Base-by-base conservation (phyloP, 768 basidiomycete genomes). In the Pisolithus albus region DNA sequence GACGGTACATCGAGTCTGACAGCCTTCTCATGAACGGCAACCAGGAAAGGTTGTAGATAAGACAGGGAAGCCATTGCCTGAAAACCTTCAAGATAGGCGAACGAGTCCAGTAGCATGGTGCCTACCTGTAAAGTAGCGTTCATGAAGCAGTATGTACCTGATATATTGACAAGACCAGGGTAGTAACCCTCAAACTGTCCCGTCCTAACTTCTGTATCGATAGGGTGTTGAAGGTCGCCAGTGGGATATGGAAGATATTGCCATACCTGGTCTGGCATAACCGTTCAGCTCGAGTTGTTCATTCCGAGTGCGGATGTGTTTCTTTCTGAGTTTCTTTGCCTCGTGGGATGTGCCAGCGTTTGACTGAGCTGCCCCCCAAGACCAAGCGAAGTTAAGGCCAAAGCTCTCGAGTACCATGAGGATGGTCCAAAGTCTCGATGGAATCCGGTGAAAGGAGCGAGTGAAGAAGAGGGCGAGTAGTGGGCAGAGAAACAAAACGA, bases 91-190 rank as follows among this genome's bases (percentile, higher is more conserved):
- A 60, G 37, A 66, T 58, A 53, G 47, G 60, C 47, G 43, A 44
- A 32, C 30, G 40, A 47, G 49, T 52, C 16, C 41, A 24, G 26
- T 46, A 45, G 47, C 45, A 26, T 15, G 28, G 47, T 57, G 62
- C 64, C 64, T 60, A 80, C 90, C 80, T 97, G 95, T 9, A 97
- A 73, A 3, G 92, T 92, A 11, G 95, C 93, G 65, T 98, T 95
- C 84, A 97, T 89, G 74, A 96, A 98, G 64, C 95, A 97, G 57
- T 95, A 89, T 47, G 92, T 95, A 10, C 94, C 94, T 8, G 92
- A 94, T 36, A 94, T 86, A 61, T 97, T 97, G 63, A 96, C 88
- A 46, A 97, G 84, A 0, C 94, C 94, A 2, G 93, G 88, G 67
- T 90, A 96, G 60, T 83, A 77, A 19, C 76, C 74, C 15, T 76